Base-by-base conservation (phyloP, 1,139 yeast species). In the Kurtzmaniella quercitrusa region DNA sequence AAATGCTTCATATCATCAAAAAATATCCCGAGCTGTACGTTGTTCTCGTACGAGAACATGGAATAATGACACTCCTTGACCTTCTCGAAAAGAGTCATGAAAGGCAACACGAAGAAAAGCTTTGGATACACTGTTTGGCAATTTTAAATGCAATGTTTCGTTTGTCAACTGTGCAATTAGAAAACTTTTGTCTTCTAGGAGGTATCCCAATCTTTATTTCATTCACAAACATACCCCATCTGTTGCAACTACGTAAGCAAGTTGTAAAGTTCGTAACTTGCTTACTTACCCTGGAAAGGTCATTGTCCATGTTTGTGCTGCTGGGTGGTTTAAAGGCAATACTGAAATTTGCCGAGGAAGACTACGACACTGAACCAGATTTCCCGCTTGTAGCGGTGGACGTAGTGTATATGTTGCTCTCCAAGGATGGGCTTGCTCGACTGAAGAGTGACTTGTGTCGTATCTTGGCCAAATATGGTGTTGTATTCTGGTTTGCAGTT, bases 261-360 rank as follows among this genome's bases (percentile, higher is more conserved):
- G 77, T 79, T 7, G 76, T 72, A 1, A 56, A 59, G 34, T 68
- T 81, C 41, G 65, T 81, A 12, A 59, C 63, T 15, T 55, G 69
- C 7, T 66, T 75, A 41, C 57, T 65, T 19, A 53, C 57, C 5
- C 67, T 77, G 7, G 68, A 67, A 15, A 57, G 60, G 36, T 72
- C 77, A 0, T 55, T 79, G 23, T 70, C 75, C 5, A 68, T 73
- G 71, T 76, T 80, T 51, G 68, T 80, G 2, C 71, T 81, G 3
- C 69, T 80, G 52, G 85, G 85, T 10, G 85, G 85, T 0, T 59
- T 81, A 18, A 65, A 71, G 41, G 66, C 73, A n/a, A 58, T 78
- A 33, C 61, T 79, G 3, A 73, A 73, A 46, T 69, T 81, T 48
- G 67, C 80, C 3, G 81, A 78, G 50, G 85, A 78, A 50, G 83